Percentiles rank a stretch among this genome's conserved stretches.
These are phyloP conservation scores for Penicillium digitatum DNA, from an alignment of 2,329 filamentous ascomycete species.

Conservation along the genomic window DNA sequence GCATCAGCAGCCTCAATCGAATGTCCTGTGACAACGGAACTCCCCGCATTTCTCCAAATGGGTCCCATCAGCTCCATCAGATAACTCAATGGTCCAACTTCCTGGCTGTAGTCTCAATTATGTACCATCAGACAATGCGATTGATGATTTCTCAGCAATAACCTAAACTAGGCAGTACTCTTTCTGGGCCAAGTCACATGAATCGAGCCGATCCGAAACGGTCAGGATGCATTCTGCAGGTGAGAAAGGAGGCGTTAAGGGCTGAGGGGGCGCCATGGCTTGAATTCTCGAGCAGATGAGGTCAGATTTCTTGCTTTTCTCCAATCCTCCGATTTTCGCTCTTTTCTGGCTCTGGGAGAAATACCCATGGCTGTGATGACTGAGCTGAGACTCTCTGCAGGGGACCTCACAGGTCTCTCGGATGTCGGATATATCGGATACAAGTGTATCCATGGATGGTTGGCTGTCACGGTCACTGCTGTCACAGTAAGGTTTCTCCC, in stretches of 20 bases:
- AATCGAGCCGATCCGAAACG: conserved; percentile 13
- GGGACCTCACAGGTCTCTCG: background rate
- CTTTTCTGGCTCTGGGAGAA: background rate
- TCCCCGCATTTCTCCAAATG: background rate
- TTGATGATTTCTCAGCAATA: background rate
- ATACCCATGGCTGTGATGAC: background rate
- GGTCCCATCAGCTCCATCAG: background rate
- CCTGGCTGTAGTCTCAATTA: background rate
- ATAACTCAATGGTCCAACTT: background rate
- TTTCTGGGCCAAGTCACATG: conserved; percentile 12
- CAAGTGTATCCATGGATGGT: too few species aligned
- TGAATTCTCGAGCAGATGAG: conserved; percentile 5
- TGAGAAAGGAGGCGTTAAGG: background rate
- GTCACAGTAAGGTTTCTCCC: conserved; percentile 12
- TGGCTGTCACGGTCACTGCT: background rate
- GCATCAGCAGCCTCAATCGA: background rate
- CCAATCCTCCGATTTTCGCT: conserved; percentile 4
- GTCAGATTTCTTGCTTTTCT: conserved; percentile 1
- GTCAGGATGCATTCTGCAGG: conserved; percentile 15
- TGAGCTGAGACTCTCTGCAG: conserved; percentile 4
- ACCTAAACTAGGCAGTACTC: conserved; percentile 1
- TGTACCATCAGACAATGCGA: background rate
- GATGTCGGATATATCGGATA: background rate
- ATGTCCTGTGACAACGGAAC: background rate
- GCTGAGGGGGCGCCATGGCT: background rate